phyloP scores from a whole-genome alignment of 1,139 yeast species.

The Suhomyces bokatorum region DNA sequence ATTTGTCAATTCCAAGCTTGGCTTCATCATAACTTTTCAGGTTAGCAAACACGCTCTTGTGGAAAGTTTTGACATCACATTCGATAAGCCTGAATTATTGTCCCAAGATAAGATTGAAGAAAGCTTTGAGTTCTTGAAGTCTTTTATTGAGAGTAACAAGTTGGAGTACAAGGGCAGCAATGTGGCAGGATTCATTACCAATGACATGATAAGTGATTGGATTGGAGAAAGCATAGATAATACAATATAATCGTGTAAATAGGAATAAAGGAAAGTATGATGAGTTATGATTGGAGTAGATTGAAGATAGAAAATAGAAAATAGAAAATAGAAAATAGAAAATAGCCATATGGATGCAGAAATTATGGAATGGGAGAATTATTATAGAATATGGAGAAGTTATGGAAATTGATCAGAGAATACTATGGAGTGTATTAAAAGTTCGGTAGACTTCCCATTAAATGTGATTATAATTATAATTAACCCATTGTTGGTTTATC shows the following conservation, averaged over 20 bases:
- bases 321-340: too few relatives aligned
- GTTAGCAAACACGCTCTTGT: slow-evolving; percentile 45
- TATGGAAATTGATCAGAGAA: too few relatives aligned
- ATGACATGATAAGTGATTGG: slow-evolving; percentile 50
- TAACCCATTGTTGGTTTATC: too few relatives aligned
- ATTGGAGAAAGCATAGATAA: slow-evolving; percentile 51
- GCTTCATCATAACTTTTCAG: slow-evolving; percentile 35
- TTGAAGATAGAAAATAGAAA: too few relatives aligned
- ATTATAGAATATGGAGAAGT: too few relatives aligned
- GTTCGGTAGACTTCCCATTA: too few relatives aligned
- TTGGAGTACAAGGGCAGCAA: slow-evolving; percentile 44
- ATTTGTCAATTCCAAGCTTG: slow-evolving; percentile 32
- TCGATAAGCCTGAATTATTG: slow-evolving; percentile 19
- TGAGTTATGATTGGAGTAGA: too few relatives aligned
- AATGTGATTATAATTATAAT: too few relatives aligned
- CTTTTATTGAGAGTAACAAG: slow-evolving; percentile 25
- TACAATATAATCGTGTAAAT: slow-evolving; percentile 29
- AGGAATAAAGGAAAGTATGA: not conserved
- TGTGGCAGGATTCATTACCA: slow-evolving; percentile 45
- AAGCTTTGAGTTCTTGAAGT: slow-evolving; percentile 33
- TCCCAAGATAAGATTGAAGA: slow-evolving; percentile 19
- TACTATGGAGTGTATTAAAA: too few relatives aligned
- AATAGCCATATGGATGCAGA: too few relatives aligned
- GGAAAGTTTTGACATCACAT: slow-evolving; percentile 22
- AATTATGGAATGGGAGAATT: too few relatives aligned